Conservation (phyloP, 768 basidiomycete genomes). For the Nidularia pulvinata region DNA sequence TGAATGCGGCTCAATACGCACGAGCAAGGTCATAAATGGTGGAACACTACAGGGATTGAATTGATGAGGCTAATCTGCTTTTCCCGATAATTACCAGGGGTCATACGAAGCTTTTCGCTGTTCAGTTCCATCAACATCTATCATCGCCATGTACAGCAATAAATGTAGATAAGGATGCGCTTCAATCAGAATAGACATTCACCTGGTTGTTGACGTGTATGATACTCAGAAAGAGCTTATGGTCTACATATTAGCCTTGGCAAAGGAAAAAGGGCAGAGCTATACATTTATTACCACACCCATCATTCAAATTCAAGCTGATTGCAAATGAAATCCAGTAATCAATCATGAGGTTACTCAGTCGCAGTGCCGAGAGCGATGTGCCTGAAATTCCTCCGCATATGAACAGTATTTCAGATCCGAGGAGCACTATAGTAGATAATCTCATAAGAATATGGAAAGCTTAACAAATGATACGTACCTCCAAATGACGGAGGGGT, state of each 20-base stretch:
- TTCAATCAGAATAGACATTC: neutral
- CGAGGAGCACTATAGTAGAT: slow-evolving; percentile 11
- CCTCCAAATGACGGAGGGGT: slow-evolving; percentile 23
- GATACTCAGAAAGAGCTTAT: slow-evolving; percentile 23
- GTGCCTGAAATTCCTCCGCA: slow-evolving; percentile 24
- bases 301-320: slow-evolving; percentile 36
- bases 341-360: slow-evolving; percentile 34
- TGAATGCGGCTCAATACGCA: no score
- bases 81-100: slow-evolving; percentile 33
- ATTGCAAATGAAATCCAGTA: slow-evolving; percentile 42
- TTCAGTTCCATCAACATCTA: slow-evolving; percentile 33
- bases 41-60: slow-evolving; percentile 19
- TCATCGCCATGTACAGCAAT: neutral
- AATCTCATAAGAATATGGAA: no score
- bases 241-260: neutral
- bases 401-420: slow-evolving; percentile 28
- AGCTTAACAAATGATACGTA: slow-evolving; percentile 6
- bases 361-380: slow-evolving; percentile 11
- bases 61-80: slow-evolving; percentile 34
- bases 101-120: slow-evolving; percentile 26
- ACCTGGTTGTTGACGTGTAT: slow-evolving; percentile 22
- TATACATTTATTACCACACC: slow-evolving; percentile 22
- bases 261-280: slow-evolving; percentile 3
- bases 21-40: neutral
- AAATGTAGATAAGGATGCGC: neutral